A percentile compares a stretch with the other conserved stretches of the same genome.
phyloP scores from a whole-genome alignment of 805 yeast species.

The Torulaspora microellipsoides region DNA sequence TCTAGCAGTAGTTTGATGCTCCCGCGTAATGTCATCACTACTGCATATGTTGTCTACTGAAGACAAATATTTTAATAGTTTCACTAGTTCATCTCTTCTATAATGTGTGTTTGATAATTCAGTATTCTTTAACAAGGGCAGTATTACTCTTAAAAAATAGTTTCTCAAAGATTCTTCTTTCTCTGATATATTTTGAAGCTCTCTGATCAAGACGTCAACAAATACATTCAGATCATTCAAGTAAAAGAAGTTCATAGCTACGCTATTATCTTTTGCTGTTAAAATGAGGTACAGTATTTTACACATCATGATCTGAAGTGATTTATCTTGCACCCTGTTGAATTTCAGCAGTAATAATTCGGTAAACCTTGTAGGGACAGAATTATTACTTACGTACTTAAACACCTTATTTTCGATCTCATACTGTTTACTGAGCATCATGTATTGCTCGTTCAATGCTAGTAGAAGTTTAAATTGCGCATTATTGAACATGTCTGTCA shows the following conservation, averaged over 20 bases:
- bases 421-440: slow-evolving; percentile 48
- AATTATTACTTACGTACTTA: slow-evolving; percentile 43
- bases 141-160: slow-evolving; percentile 67
- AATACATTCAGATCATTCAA: slow-evolving; percentile 80
- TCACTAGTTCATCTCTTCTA: slow-evolving; percentile 50
- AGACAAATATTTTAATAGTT: slow-evolving; percentile 46
- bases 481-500: slow-evolving; percentile 55
- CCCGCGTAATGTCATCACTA: slow-evolving; percentile 18
- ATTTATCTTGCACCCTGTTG: slow-evolving; percentile 66
- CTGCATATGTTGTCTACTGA: slow-evolving; percentile 25
- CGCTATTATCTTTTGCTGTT: slow-evolving; percentile 45
- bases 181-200: slow-evolving; percentile 62
- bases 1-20: slow-evolving; percentile 38
- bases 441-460: slow-evolving; percentile 81
- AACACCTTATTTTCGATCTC: slow-evolving; percentile 49
- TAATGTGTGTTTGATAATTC: slow-evolving; percentile 55
- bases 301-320: slow-evolving; percentile 71
- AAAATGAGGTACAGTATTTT: slow-evolving; percentile 73
- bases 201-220: slow-evolving; percentile 77
- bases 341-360: slow-evolving; percentile 69
- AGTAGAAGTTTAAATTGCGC: slow-evolving; percentile 67
- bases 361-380: slow-evolving; percentile 50
- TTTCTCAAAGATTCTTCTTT: slow-evolving; percentile 56
- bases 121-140: slow-evolving; percentile 64
- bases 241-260: slow-evolving; percentile 64